Evolutionary conservation across 345 rosid species (phyloP).

Genomic region (Euphorbia pulcherrima): DNA sequence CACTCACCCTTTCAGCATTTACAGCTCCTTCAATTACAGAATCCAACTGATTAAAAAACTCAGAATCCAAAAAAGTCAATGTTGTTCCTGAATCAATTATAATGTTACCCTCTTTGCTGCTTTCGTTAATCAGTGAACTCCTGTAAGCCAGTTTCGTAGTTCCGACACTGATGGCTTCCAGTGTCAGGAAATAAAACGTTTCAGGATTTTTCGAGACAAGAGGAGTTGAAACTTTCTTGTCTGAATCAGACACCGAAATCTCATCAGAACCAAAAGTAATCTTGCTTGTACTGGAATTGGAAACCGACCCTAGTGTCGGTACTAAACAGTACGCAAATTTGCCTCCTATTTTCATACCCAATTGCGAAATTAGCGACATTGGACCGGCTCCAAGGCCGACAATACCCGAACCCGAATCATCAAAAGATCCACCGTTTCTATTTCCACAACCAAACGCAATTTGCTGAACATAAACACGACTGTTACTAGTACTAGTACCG

Average conservation of each 20-base stretch:
- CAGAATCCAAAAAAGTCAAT: slow-evolving; percentile 38
- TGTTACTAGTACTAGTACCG: not conserved
- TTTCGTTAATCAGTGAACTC: not conserved
- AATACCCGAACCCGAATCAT: slow-evolving; percentile 48
- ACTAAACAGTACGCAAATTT: slow-evolving; percentile 62
- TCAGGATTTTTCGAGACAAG: slow-evolving; percentile 28
- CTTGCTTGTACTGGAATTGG: slow-evolving; percentile 29
- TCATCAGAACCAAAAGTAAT: slow-evolving; percentile 41
- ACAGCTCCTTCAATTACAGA: slow-evolving; percentile 25
- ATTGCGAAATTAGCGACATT: slow-evolving; percentile 48
- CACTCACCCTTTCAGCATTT: slow-evolving; percentile 29
- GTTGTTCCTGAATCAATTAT: slow-evolving; percentile 61
- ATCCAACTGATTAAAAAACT: slow-evolving; percentile 35
- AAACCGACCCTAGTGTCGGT: slow-evolving; percentile 19
- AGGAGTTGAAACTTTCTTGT: slow-evolving; percentile 33
- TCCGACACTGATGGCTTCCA: slow-evolving; percentile 58
- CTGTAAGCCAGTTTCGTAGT: slow-evolving; percentile 33
- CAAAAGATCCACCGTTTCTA: slow-evolving; percentile 40
- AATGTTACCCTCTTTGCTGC: slow-evolving; percentile 35
- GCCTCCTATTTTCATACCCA: slow-evolving; percentile 29
- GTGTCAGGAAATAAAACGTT: slow-evolving; percentile 44
- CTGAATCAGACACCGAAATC: slow-evolving; percentile 15
- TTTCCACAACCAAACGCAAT: slow-evolving; percentile 53
- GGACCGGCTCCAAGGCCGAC: slow-evolving; percentile 60
- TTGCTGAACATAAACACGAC: slow-evolving; percentile 17